These are phyloP conservation scores for Posidonia oceanica DNA, from an alignment of 116 monocot genomes.

Conservation along the genomic window DNA sequence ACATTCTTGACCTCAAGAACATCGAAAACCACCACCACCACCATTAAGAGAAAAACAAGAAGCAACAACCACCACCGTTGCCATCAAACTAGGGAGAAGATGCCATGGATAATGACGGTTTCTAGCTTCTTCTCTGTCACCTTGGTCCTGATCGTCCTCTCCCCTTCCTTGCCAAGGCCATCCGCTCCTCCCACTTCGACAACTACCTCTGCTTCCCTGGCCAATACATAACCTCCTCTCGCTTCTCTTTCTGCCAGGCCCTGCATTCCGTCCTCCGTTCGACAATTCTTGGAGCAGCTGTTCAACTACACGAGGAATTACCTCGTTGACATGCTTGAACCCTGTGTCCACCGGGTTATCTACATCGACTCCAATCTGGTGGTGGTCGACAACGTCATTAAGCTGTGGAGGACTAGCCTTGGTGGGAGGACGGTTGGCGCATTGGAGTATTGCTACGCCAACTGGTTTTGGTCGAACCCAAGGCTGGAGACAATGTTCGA, in stretches of 20 bases:
- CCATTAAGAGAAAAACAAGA: not conserved
- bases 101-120: slow-evolving; percentile 59
- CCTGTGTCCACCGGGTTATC: slow-evolving; percentile 61
- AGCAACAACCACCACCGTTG: not conserved
- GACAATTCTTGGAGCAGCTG: slow-evolving; percentile 74
- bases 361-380: slow-evolving; percentile 90
- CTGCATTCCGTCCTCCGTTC: slow-evolving; percentile 40
- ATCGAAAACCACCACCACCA: not conserved
- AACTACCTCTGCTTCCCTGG: slow-evolving; percentile 23
- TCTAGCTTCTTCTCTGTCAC: slow-evolving; percentile 69
- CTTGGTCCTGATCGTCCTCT: slow-evolving; percentile 46
- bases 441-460: slow-evolving; percentile 92
- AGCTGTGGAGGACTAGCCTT: slow-evolving; percentile 53
- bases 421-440: slow-evolving; percentile 39
- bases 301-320: slow-evolving; percentile 88
- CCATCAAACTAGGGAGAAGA: slow-evolving; percentile 9
- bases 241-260: slow-evolving; percentile 34
- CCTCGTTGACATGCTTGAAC: slow-evolving; percentile 61
- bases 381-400: slow-evolving; percentile 60
- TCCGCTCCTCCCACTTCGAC: slow-evolving; percentile 72
- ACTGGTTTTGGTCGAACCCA: slow-evolving; percentile 66
- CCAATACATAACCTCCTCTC: not conserved
- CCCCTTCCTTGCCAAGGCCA: slow-evolving; percentile 95
- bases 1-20: not conserved
- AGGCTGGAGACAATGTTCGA: slow-evolving; percentile 28